Evolutionary conservation across 495 filamentous ascomycete species (phyloP), one percentile per base, ranked within the genome.

Genomic region (Podospora didyma): DNA sequence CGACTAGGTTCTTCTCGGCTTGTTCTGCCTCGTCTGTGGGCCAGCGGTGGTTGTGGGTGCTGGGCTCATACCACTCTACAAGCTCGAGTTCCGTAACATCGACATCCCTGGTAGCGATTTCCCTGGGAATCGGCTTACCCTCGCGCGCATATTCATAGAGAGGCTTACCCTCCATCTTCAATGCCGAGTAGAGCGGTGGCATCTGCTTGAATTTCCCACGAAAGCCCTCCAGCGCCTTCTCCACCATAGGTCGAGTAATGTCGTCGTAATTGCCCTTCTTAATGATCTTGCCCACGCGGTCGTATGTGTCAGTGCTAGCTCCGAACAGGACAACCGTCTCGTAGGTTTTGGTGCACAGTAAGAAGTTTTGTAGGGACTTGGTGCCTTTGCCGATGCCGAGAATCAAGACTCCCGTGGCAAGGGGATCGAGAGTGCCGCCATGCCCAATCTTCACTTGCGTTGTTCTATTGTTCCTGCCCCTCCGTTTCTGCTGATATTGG

Each of bases 111-210:
- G 86, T 79, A 69, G 90, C 78, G 50, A 99, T 94, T 71, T 95
- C 89, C 53, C 85, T 75, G 2, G 93, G 93, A 7, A 92, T 82
- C 50, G 86, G 79, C 66, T 87, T 89, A 1, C 95, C 95, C 66
- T 89, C 89, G 14, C 95, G 77, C 24, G 95, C 95, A 73, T 97
- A 97, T 75, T 99, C 92, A 64, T 97, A 99, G 26, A 96, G 76
- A 26, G 85, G 85, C 75, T 96, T 97, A 2, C 94, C 94, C 51
- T 96, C 75, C 60, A 97, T 86, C 67, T 87, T 88, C 39, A 97
- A 77, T 23, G 95, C 93, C n/a, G 90, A 96, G 69, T 89, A 86
- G 21, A 99, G 83, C 21, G 93, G 94, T 35, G 95, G 95, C 60
- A 86, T 82, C 79, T 99, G 95, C 81, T 89, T 88, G 62, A 90